phyloP scores from a whole-genome alignment of 1,284 basidiomycete species.

The Pascua guehoae region DNA sequence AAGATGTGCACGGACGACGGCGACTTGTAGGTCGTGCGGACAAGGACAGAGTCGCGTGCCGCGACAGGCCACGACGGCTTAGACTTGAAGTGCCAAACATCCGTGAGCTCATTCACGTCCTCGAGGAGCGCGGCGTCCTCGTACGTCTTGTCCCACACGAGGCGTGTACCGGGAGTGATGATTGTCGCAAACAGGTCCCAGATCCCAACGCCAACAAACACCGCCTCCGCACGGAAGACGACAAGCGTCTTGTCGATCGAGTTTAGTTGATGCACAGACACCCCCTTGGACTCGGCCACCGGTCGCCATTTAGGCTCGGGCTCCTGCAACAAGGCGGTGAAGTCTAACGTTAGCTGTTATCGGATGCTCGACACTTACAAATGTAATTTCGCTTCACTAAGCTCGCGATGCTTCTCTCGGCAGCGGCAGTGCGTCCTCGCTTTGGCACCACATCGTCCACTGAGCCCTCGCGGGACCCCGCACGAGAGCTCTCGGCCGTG shows the following conservation, averaged over 20 bases:
- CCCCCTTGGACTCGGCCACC: conserved; percentile 80
- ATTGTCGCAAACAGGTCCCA: conserved; percentile 96
- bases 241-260: conserved; percentile 96
- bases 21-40: conserved; percentile 96
- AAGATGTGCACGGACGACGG: conserved; percentile 93
- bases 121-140: conserved; percentile 82
- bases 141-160: conserved; percentile 85
- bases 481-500: conserved; percentile 22
- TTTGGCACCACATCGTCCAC: conserved; percentile 10
- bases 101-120: conserved; percentile 86
- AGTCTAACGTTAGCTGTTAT: conserved; percentile 54
- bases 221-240: conserved; percentile 93
- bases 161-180: conserved; percentile 72
- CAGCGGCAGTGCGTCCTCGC: conserved; percentile 57
- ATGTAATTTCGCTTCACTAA: conserved; percentile 92
- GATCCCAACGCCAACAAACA: conserved; percentile 90
- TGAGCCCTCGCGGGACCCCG: conserved; percentile 17
- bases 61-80: conserved; percentile 87
- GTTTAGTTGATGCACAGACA: conserved; percentile 90
- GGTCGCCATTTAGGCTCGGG: conserved; percentile 93
- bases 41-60: conserved; percentile 84
- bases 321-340: conserved; percentile 93
- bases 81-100: conserved; percentile 84
- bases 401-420: conserved; percentile 73
- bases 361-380: conserved; percentile 46